Conservation (phyloP, 2,329 filamentous ascomycete species). For the Sporothrix curviconia region DNA sequence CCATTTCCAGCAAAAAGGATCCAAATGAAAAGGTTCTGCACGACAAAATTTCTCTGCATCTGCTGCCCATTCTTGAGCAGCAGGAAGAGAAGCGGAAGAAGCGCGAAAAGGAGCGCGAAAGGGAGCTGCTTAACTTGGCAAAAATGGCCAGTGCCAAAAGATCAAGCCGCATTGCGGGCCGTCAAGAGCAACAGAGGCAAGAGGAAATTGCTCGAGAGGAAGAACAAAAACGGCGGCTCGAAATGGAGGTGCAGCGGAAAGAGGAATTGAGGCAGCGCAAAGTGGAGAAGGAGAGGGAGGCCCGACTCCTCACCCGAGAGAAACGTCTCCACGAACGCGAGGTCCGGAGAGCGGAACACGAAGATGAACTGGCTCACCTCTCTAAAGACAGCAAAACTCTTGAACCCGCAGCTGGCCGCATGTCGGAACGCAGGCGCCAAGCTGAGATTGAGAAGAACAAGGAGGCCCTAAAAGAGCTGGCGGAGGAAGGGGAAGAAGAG, state of each 20-base stretch:
- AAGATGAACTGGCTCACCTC: slow-evolving; percentile 73
- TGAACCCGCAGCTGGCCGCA: slow-evolving; percentile 48
- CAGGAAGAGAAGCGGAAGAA: slow-evolving; percentile 67
- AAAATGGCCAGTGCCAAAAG: slow-evolving; percentile 91
- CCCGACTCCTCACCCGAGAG: slow-evolving; percentile 75
- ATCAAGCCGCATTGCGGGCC: slow-evolving; percentile 80
- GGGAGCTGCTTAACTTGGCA: slow-evolving; percentile 72
- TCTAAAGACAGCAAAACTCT: slow-evolving; percentile 66
- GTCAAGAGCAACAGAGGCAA: slow-evolving; percentile 68
- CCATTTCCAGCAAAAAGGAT: slow-evolving; percentile 70
- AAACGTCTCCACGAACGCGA: slow-evolving; percentile 82
- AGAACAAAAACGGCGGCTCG: slow-evolving; percentile 56
- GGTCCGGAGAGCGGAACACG: slow-evolving; percentile 70
- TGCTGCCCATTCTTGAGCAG: slow-evolving; percentile 78
- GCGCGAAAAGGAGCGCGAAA: slow-evolving; percentile 61
- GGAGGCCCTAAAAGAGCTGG: slow-evolving; percentile 66
- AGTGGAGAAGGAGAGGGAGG: slow-evolving; percentile 67
- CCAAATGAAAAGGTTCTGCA: slow-evolving; percentile 76
- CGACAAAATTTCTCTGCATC: slow-evolving; percentile 64
- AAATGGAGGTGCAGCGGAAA: slow-evolving; percentile 60
- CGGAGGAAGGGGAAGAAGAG: slow-evolving; percentile 54
- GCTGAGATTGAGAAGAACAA: slow-evolving; percentile 74
- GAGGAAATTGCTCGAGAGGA: slow-evolving; percentile 67
- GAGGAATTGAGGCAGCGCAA: slow-evolving; percentile 55
- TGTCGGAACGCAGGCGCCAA: slow-evolving; percentile 75